These are phyloP conservation scores for Rhodotorula graminis DNA, from an alignment of 768 basidiomycete species.

Conservation along the genomic window DNA sequence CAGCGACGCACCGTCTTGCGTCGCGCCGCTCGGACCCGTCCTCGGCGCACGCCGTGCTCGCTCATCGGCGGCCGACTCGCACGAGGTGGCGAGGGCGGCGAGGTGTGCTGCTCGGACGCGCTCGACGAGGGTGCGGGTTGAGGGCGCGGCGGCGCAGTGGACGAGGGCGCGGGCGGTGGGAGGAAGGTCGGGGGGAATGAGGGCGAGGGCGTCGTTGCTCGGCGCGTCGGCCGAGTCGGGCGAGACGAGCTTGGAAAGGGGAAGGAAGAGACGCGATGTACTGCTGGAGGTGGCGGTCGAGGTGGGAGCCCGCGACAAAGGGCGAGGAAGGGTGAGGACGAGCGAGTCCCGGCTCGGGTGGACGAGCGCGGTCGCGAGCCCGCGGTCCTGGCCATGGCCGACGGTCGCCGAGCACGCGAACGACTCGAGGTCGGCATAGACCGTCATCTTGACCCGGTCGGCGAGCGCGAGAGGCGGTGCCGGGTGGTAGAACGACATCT, in stretches of 20 bases:
- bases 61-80: too few species aligned
- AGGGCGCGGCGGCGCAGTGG: too few species aligned
- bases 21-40: too few species aligned
- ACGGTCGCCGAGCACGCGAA: not conserved
- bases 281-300: too few species aligned
- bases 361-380: not conserved
- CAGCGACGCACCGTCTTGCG: too few species aligned
- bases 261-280: not conserved
- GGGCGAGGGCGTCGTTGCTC: too few species aligned
- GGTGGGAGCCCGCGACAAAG: too few species aligned
- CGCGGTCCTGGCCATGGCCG: too few species aligned
- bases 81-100: not conserved
- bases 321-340: too few species aligned
- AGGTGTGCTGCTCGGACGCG: not conserved
- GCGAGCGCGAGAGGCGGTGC: not conserved
- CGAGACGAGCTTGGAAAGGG: not conserved
- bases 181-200: not conserved
- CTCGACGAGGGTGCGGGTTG: not conserved
- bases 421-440: constrained; percentile 5
- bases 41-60: too few species aligned
- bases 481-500: not conserved
- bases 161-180: not conserved
- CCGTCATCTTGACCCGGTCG: not conserved
- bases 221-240: too few species aligned
- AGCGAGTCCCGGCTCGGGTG: too few species aligned